Evolutionary conservation across 2,329 filamentous ascomycete genomes (phyloP).

Genomic region (Nemania sp.): DNA sequence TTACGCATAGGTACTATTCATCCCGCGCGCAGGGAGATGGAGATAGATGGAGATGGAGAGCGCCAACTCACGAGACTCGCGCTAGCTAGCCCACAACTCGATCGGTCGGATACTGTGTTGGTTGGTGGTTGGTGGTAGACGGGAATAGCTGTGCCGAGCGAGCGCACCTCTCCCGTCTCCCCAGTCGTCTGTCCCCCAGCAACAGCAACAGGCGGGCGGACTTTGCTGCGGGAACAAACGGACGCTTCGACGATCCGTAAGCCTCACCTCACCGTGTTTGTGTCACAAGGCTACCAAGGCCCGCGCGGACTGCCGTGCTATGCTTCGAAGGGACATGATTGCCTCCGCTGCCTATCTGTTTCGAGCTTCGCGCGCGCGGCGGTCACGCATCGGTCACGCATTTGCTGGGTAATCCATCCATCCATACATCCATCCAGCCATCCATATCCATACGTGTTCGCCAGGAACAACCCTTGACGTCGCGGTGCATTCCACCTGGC

Average conservation of each 20-base stretch:
- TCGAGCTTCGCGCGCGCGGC: too few relatives aligned
- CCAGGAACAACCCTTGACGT: conserved; percentile 12
- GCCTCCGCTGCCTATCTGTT: background rate
- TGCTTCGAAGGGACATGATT: conserved; percentile 17
- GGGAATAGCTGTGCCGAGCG: background rate
- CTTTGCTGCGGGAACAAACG: conserved; percentile 8
- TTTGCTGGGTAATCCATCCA: too few relatives aligned
- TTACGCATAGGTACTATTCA: background rate
- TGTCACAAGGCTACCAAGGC: conserved; percentile 45
- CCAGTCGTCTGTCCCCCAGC: too few relatives aligned
- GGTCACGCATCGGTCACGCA: too few relatives aligned
- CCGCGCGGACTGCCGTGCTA: conserved; percentile 1
- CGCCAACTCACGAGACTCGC: conserved; percentile 7
- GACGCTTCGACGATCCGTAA: conserved; percentile 37
- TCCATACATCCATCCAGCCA: background rate
- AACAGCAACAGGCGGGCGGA: too few relatives aligned
- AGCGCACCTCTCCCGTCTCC: conserved; percentile 2
- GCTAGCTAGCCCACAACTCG: background rate
- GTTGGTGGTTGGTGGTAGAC: background rate
- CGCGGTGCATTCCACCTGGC: conserved; percentile 8
- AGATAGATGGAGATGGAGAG: background rate
- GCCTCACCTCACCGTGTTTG: conserved; percentile 38
- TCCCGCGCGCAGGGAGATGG: background rate
- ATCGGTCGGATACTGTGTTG: background rate
- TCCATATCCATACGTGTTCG: conserved; percentile 7